Evolutionary conservation across 371 early-diverging fungal genomes (phyloP).

Genomic region (Coemansia linderi): DNA sequence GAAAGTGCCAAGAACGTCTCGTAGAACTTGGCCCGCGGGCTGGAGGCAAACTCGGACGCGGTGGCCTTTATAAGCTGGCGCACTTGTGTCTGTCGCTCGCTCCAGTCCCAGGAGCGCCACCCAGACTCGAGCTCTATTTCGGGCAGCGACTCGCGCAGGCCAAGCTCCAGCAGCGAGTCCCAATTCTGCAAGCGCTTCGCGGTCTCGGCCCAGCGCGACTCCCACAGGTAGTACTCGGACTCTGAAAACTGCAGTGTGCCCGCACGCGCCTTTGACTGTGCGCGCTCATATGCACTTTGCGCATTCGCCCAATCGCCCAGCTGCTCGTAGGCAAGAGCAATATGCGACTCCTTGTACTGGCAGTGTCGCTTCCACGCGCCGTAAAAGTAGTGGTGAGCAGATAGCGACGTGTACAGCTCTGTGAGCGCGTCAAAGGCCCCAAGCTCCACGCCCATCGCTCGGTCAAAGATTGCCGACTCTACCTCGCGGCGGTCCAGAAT

Average conservation of each 20-base stretch:
- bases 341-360: constrained; percentile 91
- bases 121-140: constrained; percentile 85
- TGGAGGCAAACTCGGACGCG: constrained; percentile 55
- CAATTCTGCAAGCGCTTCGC: constrained; percentile 96
- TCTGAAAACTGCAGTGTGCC: constrained; percentile 92
- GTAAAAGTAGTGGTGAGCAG: constrained; percentile 88
- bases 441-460: constrained; percentile 73
- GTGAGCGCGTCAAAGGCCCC: constrained; percentile 86
- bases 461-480: constrained; percentile 74
- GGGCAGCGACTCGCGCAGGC: constrained; percentile 83
- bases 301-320: constrained; percentile 92
- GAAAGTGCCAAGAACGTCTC: constrained; percentile 82
- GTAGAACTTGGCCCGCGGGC: constrained; percentile 78
- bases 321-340: constrained; percentile 96
- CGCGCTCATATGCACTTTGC: constrained; percentile 90
- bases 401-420: constrained; percentile 76
- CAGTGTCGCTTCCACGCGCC: constrained; percentile 94
- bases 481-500: constrained; percentile 48
- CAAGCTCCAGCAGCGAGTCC: constrained; percentile 94
- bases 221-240: constrained; percentile 96
- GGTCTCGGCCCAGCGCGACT: constrained; percentile 94
- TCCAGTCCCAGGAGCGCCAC: constrained; percentile 93
- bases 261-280: constrained; percentile 89
- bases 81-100: constrained; percentile 51
- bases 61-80: constrained; percentile 64